A percentile compares a stretch with the other conserved stretches of the same genome.
These are phyloP conservation scores for Cercospora sp. DNA, from an alignment of 2,329 filamentous ascomycete species.

Conservation along the genomic window DNA sequence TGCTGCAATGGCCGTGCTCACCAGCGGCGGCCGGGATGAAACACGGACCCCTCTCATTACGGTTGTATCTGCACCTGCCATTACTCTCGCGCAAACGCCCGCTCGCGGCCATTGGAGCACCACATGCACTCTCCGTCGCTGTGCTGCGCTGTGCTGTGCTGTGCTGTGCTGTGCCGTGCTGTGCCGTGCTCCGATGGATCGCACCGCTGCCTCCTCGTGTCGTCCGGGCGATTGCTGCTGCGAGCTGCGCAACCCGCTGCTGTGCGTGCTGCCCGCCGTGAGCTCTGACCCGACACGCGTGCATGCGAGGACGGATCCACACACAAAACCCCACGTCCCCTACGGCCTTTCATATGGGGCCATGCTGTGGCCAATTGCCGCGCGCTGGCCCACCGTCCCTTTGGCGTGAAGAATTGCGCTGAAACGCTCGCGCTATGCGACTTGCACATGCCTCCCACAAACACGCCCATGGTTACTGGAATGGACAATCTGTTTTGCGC, in stretches of 20 bases:
- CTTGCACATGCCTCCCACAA: constrained; percentile 6
- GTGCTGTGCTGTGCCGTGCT: too few species aligned
- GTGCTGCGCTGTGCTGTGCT: too few species aligned
- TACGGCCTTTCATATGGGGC: neutral
- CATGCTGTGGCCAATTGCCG: neutral
- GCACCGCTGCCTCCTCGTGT: neutral
- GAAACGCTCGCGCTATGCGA: constrained; percentile 8
- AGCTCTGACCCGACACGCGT: neutral
- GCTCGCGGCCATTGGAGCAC: neutral
- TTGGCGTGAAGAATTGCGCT: neutral
- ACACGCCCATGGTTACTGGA: neutral
- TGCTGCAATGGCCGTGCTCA: neutral
- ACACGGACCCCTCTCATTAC: constrained; percentile 6
- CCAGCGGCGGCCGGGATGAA: neutral
- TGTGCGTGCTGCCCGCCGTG: neutral
- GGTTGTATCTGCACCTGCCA: neutral
- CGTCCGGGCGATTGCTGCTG: neutral
- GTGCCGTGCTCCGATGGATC: neutral
- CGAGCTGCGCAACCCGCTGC: neutral
- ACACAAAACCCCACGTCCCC: neutral
- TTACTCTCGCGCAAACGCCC: neutral
- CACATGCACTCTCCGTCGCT: neutral
- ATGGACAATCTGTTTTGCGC: neutral
- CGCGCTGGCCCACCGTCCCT: neutral
- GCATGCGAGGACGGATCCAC: neutral